Evolutionary conservation across 2,329 filamentous ascomycete genomes (phyloP).

Genomic region (Apiospora koreana): DNA sequence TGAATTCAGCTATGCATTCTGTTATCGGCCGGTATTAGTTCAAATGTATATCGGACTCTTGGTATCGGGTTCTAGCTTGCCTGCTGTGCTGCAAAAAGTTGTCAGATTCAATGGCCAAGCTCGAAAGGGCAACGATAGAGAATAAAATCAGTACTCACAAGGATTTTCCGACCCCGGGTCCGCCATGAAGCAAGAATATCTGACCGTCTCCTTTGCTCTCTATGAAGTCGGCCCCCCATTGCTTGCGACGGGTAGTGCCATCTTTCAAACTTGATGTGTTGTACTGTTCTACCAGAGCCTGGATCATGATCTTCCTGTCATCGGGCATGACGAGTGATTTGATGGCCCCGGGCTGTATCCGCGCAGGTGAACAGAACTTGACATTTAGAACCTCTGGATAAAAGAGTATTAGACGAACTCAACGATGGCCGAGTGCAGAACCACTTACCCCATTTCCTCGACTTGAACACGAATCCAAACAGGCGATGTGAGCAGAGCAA

Average conservation of each 20-base stretch:
- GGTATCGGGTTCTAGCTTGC: not conserved
- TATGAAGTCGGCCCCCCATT: not conserved
- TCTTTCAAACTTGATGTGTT: not conserved
- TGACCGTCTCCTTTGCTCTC: not conserved
- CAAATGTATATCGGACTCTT: not conserved
- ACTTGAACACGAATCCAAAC: not conserved
- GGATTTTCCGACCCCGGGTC: not conserved
- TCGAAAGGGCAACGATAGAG: not conserved
- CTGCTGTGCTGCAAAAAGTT: not conserved
- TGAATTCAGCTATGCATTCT: constrained; percentile 38
- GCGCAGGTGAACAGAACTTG: not conserved
- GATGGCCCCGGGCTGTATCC: not conserved
- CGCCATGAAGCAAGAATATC: not conserved
- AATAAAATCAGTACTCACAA: not conserved
- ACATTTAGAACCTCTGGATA: not conserved
- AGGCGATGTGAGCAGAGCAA: not conserved
- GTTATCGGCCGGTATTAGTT: constrained; percentile 26
- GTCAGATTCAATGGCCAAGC: too few relatives aligned
- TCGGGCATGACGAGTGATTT: not conserved
- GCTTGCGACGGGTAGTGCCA: not conserved
- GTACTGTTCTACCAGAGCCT: not conserved
- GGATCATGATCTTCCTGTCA: not conserved
- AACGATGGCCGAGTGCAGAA: too few relatives aligned
- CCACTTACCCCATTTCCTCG: not conserved
- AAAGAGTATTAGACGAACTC: not conserved